These are phyloP conservation scores for Fusarium chuoi DNA, from an alignment of 2,329 filamentous ascomycete genomes.

Conservation along the genomic window DNA sequence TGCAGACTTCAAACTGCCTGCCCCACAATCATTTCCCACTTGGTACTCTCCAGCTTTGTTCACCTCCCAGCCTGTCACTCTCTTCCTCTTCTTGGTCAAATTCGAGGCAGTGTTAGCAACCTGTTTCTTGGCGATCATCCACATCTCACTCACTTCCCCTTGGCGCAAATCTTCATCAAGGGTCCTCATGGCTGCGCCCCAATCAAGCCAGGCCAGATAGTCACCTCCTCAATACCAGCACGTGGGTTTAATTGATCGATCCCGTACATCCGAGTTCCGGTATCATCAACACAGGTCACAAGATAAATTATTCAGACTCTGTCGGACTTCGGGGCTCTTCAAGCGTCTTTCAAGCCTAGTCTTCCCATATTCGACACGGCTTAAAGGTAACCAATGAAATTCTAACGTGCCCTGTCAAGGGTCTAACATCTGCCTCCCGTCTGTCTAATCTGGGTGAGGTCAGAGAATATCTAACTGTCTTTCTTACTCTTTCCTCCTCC, in stretches of 20 bases:
- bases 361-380: background rate
- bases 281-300: background rate
- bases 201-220: constrained; percentile 8
- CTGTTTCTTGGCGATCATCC: constrained; percentile 27
- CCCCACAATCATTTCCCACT: background rate
- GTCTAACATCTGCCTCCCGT: constrained; percentile 24
- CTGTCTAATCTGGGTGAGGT: constrained; percentile 21
- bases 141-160: background rate
- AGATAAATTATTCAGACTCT: background rate
- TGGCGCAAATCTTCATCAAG: constrained; percentile 32
- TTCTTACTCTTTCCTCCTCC: constrained; percentile 6
- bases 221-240: constrained; percentile 10
- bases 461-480: constrained; percentile 16
- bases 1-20: background rate
- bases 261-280: background rate
- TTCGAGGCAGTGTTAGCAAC: constrained; percentile 15
- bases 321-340: constrained; percentile 4
- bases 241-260: constrained; percentile 19
- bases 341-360: background rate
- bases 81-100: background rate
- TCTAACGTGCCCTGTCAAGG: constrained; percentile 26
- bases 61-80: background rate
- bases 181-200: constrained; percentile 30
- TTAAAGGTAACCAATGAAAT: constrained; percentile 18
- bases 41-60: background rate